Conservation (phyloP, 1,284 basidiomycete species). For the Cutaneotrichosporon sp. region DNA sequence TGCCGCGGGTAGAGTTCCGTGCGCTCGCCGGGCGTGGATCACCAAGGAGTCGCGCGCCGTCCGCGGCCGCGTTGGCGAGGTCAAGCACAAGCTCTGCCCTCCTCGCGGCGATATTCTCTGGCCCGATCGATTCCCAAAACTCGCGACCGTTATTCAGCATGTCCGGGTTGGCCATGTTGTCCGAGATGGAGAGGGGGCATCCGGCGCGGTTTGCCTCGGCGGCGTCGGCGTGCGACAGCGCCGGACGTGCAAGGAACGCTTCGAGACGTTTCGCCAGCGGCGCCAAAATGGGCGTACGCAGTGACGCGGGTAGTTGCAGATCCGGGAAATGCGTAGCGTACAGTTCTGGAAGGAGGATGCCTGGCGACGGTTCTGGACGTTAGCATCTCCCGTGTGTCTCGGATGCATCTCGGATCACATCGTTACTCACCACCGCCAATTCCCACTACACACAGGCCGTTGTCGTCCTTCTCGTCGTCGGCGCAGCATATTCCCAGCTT, state of each 20-base stretch:
- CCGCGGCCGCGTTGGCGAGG: conserved; percentile 29
- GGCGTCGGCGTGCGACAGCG: conserved; percentile 20
- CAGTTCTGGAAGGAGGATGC: conserved; percentile 13
- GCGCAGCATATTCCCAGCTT: too few relatives aligned
- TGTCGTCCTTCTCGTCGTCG: background rate
- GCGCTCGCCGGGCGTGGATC: conserved; percentile 8
- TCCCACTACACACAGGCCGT: background rate
- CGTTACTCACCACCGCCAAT: too few relatives aligned
- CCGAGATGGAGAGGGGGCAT: conserved; percentile 35
- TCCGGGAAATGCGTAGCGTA: conserved; percentile 19
- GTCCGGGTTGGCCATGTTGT: conserved; percentile 46
- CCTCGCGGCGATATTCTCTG: conserved; percentile 32
- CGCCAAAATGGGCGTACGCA: conserved; percentile 2
- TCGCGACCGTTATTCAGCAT: conserved; percentile 41
- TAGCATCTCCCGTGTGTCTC: background rate
- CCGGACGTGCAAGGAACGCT: conserved; percentile 35
- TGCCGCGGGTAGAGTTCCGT: background rate
- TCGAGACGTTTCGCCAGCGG: conserved; percentile 12
- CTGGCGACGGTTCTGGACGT: too few relatives aligned
- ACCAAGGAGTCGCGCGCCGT: conserved; percentile 34
- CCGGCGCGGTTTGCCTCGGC: conserved; percentile 18
- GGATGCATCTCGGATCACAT: background rate
- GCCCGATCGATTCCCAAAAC: conserved; percentile 38
- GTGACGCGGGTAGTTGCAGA: conserved; percentile 14
- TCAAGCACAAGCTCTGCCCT: conserved; percentile 41